phyloP scores from a whole-genome alignment of 2,329 filamentous ascomycete genomes.

The Fusarium ambrosium region DNA sequence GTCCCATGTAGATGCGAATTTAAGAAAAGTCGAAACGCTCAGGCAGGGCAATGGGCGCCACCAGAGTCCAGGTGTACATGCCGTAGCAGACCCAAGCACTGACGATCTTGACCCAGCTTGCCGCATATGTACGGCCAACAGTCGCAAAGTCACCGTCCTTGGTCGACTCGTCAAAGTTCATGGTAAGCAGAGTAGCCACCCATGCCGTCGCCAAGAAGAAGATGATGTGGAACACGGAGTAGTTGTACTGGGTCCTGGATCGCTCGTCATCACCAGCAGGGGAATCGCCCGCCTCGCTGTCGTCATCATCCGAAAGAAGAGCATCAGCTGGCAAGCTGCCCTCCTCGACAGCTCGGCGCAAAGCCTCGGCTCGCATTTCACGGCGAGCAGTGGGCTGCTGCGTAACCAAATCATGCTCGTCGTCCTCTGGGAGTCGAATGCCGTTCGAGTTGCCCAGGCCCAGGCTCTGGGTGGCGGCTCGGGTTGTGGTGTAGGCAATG shows the following conservation, averaged over 20 bases:
- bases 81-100: constrained; percentile 97
- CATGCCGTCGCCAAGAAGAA: constrained; percentile 97
- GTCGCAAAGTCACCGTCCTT: constrained; percentile 84
- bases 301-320: constrained; percentile 79
- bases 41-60: constrained; percentile 87
- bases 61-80: constrained; percentile 92
- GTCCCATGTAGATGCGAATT: constrained; percentile 21
- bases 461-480: constrained; percentile 91
- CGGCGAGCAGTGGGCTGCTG: constrained; percentile 84
- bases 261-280: constrained; percentile 88
- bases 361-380: constrained; percentile 92
- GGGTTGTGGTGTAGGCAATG: constrained; percentile 96
- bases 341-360: constrained; percentile 92
- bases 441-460: constrained; percentile 68
- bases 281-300: constrained; percentile 73
- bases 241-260: constrained; percentile 92
- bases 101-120: constrained; percentile 99
- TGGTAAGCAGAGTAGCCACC: constrained; percentile 89
- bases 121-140: constrained; percentile 95
- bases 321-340: constrained; percentile 93
- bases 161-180: constrained; percentile 77
- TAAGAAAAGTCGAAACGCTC: constrained; percentile 81
- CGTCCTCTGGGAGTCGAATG: constrained; percentile 75
- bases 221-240: constrained; percentile 95
- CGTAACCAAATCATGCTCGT: constrained; percentile 90